These are phyloP conservation scores for Chytriomyces confervae DNA, from an alignment of 192 early-diverging fungal genomes.

Conservation along the genomic window DNA sequence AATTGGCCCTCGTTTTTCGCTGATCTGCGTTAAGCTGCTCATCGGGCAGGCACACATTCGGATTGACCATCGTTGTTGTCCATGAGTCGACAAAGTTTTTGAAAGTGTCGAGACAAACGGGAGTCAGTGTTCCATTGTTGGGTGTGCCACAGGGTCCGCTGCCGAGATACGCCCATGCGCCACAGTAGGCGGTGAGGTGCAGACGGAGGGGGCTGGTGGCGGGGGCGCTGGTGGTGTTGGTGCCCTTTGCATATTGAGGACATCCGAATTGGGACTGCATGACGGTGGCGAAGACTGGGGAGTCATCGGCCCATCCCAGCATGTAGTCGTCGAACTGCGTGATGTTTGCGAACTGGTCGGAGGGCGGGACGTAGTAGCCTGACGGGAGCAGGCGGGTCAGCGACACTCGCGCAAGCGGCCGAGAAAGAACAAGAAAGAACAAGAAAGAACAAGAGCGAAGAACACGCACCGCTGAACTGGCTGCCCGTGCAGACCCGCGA, in stretches of 20 bases:
- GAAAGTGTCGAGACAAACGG: slow-evolving; percentile 6
- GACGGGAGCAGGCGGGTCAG: too few relatives aligned
- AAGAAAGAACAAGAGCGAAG: too few relatives aligned
- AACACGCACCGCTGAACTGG: too few relatives aligned
- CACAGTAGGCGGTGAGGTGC: slow-evolving; percentile 26
- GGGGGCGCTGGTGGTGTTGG: slow-evolving; percentile 12
- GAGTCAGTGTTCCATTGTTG: neutral
- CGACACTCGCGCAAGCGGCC: too few relatives aligned
- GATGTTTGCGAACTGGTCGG: slow-evolving; percentile 18
- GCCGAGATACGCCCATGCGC: slow-evolving; percentile 21
- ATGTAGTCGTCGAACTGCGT: slow-evolving; percentile 43
- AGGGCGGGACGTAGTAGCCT: too few relatives aligned
- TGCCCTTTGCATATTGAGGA: slow-evolving; percentile 20
- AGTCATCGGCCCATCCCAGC: slow-evolving; percentile 28
- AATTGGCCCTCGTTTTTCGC: neutral
- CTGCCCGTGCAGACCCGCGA: too few relatives aligned
- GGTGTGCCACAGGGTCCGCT: neutral
- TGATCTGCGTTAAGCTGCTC: neutral
- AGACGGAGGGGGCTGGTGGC: slow-evolving; percentile 12
- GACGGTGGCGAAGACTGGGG: slow-evolving; percentile 10
- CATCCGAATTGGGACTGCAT: slow-evolving; percentile 34
- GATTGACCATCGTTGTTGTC: slow-evolving; percentile 9
- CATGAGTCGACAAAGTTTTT: slow-evolving; percentile 21
- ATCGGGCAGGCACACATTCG: slow-evolving; percentile 1
- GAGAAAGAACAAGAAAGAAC: too few relatives aligned